Conservation (phyloP, 345 rosid species). For the Populus deltoides region DNA sequence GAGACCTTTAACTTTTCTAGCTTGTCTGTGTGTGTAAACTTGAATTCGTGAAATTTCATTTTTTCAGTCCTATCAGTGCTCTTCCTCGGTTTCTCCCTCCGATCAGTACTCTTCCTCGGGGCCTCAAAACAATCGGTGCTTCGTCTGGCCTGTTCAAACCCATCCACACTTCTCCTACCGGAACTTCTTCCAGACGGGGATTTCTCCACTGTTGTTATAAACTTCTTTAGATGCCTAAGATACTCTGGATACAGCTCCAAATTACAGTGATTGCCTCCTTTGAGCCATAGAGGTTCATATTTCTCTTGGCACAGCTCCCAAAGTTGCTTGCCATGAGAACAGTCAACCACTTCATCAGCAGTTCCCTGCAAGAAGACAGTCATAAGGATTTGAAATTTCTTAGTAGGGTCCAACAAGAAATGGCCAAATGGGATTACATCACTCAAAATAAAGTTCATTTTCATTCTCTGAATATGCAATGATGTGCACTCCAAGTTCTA, state of each 20-base stretch:
- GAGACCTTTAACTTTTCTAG: slow-evolving; percentile 45
- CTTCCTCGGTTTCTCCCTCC: slow-evolving; percentile 67
- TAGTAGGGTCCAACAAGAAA: not conserved
- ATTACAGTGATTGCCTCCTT: slow-evolving; percentile 89
- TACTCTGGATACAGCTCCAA: slow-evolving; percentile 82
- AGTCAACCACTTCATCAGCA: slow-evolving; percentile 86
- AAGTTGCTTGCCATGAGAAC: slow-evolving; percentile 89
- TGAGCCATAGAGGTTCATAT: slow-evolving; percentile 90
- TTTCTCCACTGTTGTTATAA: slow-evolving; percentile 72
- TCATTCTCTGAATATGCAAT: not conserved
- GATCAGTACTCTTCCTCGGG: slow-evolving; percentile 68
- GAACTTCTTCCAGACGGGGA: slow-evolving; percentile 57
- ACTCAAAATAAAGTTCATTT: not conserved
- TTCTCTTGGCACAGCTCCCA: slow-evolving; percentile 95
- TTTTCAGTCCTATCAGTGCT: slow-evolving; percentile 51
- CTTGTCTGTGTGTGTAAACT: slow-evolving; percentile 34
- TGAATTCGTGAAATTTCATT: slow-evolving; percentile 50
- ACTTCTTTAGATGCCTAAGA: slow-evolving; percentile 86
- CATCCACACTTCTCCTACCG: slow-evolving; percentile 66
- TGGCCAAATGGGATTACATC: not conserved
- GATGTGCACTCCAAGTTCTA: not conserved
- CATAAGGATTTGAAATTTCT: not conserved
- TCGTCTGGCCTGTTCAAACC: slow-evolving; percentile 47
- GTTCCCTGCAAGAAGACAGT: slow-evolving; percentile 59
- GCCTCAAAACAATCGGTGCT: slow-evolving; percentile 62